Evolutionary conservation across 805 yeast species (phyloP), one percentile per base, ranked within the genome.

Genomic region (Saccharomycopsis selenospora): DNA sequence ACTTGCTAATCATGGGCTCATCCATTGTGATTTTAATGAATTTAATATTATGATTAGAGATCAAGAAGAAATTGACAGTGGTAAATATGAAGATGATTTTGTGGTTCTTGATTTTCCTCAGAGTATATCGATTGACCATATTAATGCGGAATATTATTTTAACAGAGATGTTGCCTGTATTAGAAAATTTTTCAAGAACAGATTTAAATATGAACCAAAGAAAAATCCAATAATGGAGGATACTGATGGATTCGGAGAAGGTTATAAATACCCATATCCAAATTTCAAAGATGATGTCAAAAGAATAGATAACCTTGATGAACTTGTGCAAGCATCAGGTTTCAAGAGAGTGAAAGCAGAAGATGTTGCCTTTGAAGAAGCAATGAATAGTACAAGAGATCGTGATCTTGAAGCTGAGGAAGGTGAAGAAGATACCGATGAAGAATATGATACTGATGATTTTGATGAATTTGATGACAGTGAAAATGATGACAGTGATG

Each of bases 81-180:
- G 63, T 36, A 60, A 71, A 17, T 68, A 66, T 49, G 86, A 80
- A 48, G 66, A 68, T 40, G 93, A 86, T 44, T 87, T 89, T 59
- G 83, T 90, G 18, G 96, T 93, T 24, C 91, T 93, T 59, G 99
- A 93, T 72, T 93, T 93, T 72, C 99, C 99, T 2, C 99, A 93
- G 66, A 91, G 97, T 78, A 85, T 93, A 14, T 87, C 96, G 20
- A 85, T 86, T 42, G 90, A 85, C 56, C 99, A 93, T 61, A 73
- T 71, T 2, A 96, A 93, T 62, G 97, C 98, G 4, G 82, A 82
- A 54, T 76, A 73, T 49, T 90, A 87, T 64, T 93, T 93, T 65
- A 79, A 86, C 57, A 76, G 99, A 68, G 99, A 93, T 66, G 95
- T 93, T 22, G 85, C 87, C 49, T 90, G 98, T 65, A 81, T 93